Conservation (phyloP, 179 eudicot genomes). For the Spergularia azorica region DNA sequence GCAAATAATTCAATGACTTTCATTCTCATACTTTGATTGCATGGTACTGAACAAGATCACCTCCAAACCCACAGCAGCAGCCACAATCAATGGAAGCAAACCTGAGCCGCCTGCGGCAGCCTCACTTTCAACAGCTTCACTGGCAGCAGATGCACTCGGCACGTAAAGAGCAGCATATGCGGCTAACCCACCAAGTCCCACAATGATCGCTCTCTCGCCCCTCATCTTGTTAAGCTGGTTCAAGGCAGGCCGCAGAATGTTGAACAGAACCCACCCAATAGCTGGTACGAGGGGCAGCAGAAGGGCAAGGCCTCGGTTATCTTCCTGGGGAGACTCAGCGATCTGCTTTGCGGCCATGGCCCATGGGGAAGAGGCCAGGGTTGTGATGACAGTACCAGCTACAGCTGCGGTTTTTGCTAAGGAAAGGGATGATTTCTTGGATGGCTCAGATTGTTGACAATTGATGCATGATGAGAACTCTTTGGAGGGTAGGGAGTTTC, state of each 20-base stretch:
- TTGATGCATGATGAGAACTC: not conserved
- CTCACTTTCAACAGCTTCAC: slow-evolving; percentile 25
- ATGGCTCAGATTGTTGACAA: slow-evolving; percentile 3
- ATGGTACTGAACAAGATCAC: slow-evolving; percentile 29
- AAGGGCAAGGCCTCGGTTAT: slow-evolving; percentile 31
- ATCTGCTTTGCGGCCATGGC: slow-evolving; percentile 40
- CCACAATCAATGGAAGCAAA: slow-evolving; percentile 24
- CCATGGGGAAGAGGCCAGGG: slow-evolving; percentile 25
- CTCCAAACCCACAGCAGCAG: slow-evolving; percentile 30
- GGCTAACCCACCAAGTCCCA: slow-evolving; percentile 31
- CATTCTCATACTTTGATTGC: slow-evolving; percentile 24
- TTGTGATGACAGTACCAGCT: slow-evolving; percentile 15
- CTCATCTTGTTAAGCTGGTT: slow-evolving; percentile 40
- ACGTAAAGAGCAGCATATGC: slow-evolving; percentile 3
- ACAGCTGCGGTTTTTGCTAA: slow-evolving; percentile 17
- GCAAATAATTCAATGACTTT: slow-evolving; percentile 5
- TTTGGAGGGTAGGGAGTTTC: slow-evolving; percentile 8
- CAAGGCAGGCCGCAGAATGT: slow-evolving; percentile 37
- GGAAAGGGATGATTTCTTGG: slow-evolving; percentile 4
- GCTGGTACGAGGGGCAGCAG: slow-evolving; percentile 34
- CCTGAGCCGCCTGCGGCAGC: slow-evolving; percentile 21
- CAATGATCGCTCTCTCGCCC: slow-evolving; percentile 18
- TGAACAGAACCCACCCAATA: slow-evolving; percentile 35
- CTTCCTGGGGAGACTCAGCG: slow-evolving; percentile 34
- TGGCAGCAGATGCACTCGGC: slow-evolving; percentile 22